A percentile compares a stretch with the other conserved stretches of the same genome.
Conservation (phyloP, 306 rosid genomes). For the Oxytropis ochrocephala region DNA sequence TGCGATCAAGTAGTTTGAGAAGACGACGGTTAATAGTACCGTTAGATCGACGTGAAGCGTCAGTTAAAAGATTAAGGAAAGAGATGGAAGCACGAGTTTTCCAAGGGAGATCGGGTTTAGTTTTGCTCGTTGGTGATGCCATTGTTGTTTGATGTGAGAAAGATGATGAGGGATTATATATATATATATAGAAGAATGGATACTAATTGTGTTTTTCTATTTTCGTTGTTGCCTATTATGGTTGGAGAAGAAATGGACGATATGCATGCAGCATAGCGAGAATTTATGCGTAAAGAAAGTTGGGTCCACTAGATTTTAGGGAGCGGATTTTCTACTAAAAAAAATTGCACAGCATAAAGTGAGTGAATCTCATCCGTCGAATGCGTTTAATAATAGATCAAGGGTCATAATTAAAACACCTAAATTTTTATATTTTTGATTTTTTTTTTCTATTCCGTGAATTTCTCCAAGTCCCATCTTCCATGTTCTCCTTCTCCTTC, state of each 20-base stretch:
- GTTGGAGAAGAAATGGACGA: background rate
- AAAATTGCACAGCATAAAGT: too few species aligned
- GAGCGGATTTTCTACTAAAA: too few species aligned
- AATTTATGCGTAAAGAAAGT: background rate
- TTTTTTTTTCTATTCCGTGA: too few species aligned
- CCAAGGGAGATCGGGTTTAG: slow-evolving; percentile 39
- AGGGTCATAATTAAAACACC: too few species aligned
- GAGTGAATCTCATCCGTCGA: too few species aligned
- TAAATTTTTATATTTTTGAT: too few species aligned
- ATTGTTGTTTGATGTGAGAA: background rate
- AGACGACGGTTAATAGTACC: slow-evolving; percentile 70
- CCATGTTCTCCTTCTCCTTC: too few species aligned
- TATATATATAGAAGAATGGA: background rate
- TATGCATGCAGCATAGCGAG: background rate
- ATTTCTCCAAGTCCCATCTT: too few species aligned
- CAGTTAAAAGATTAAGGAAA: slow-evolving; percentile 11
- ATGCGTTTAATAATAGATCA: too few species aligned
- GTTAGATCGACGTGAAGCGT: slow-evolving; percentile 31
- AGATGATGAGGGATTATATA: background rate
- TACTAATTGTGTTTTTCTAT: background rate
- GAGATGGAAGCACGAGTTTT: slow-evolving; percentile 28
- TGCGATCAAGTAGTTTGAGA: slow-evolving; percentile 36
- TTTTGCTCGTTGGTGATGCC: background rate
- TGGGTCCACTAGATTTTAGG: background rate
- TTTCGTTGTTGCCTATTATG: background rate